Evolutionary conservation across 768 basidiomycete genomes (phyloP).

Genomic region (Paxillus involutus): DNA sequence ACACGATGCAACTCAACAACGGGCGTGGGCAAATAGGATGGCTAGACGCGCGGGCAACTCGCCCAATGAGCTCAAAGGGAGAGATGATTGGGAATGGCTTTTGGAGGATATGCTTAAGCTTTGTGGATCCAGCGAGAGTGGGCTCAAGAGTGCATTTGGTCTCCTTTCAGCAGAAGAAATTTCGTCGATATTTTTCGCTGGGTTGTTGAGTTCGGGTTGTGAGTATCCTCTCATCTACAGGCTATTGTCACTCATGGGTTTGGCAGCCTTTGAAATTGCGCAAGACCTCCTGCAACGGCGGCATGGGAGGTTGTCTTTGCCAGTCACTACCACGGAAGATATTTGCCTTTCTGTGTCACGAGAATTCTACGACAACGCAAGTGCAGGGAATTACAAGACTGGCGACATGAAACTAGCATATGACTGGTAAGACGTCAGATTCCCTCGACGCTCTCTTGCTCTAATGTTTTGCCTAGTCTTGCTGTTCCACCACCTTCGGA

Average conservation of each 20-base stretch:
- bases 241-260: slow-evolving; percentile 7
- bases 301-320: slow-evolving; percentile 47
- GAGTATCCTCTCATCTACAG: slow-evolving; percentile 37
- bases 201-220: slow-evolving; percentile 87
- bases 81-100: slow-evolving; percentile 84
- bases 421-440: slow-evolving; percentile 65
- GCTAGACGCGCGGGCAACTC: slow-evolving; percentile 64
- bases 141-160: slow-evolving; percentile 77
- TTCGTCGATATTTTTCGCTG: slow-evolving; percentile 79
- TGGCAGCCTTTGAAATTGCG: slow-evolving; percentile 66
- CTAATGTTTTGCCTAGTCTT: slow-evolving; percentile 50
- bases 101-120: slow-evolving; percentile 90
- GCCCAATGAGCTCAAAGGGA: slow-evolving; percentile 51
- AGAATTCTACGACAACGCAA: slow-evolving; percentile 95
- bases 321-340: slow-evolving; percentile 58
- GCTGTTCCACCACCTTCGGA: slow-evolving; percentile 69
- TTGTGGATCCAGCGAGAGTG: slow-evolving; percentile 58
- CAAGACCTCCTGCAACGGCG: slow-evolving; percentile 55
- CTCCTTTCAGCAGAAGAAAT: slow-evolving; percentile 70
- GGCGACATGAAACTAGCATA: slow-evolving; percentile 98
- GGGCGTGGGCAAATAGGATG: slow-evolving; percentile 85
- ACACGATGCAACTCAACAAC: slow-evolving; percentile 64
- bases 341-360: slow-evolving; percentile 78
- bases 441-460: background rate
- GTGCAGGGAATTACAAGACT: slow-evolving; percentile 84